Conservation (phyloP, 352 stramenopile species). For the Globisporangium orthogonon region DNA sequence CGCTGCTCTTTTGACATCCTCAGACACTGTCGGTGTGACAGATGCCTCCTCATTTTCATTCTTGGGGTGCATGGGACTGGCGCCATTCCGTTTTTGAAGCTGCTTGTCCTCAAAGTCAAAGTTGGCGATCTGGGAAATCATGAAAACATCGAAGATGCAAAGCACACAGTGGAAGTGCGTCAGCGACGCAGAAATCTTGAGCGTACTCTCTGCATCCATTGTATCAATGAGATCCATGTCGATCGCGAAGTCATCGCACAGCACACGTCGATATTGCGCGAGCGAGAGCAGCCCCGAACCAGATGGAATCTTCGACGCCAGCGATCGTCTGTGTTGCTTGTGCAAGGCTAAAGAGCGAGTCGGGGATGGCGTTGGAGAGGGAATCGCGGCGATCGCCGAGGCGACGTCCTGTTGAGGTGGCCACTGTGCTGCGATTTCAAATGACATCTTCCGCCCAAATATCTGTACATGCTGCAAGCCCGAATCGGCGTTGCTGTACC, state of each 20-base stretch:
- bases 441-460: conserved; percentile 66
- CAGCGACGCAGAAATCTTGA: conserved; percentile 48
- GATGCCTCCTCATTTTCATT: not conserved
- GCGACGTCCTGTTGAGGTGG: conserved; percentile 22
- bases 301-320: not conserved
- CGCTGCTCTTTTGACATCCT: not conserved
- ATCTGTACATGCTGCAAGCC: conserved; percentile 44
- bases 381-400: conserved; percentile 8
- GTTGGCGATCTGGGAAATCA: conserved; percentile 17
- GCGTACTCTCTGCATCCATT: conserved; percentile 25
- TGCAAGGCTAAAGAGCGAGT: conserved; percentile 14
- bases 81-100: not conserved
- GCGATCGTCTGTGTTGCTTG: not conserved
- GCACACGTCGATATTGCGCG: conserved; percentile 36
- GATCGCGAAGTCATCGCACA: conserved; percentile 69
- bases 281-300: conserved; percentile 5
- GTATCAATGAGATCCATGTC: conserved; percentile 63
- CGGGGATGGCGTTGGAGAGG: conserved; percentile 14
- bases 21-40: not conserved
- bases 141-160: conserved; percentile 52
- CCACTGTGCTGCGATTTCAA: conserved; percentile 54
- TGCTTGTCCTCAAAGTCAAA: conserved; percentile 10
- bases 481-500: conserved; percentile 37
- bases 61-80: not conserved
- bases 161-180: conserved; percentile 68